These are phyloP conservation scores for Corynascus novoguineensis DNA, from an alignment of 495 filamentous ascomycete genomes.

Conservation along the genomic window DNA sequence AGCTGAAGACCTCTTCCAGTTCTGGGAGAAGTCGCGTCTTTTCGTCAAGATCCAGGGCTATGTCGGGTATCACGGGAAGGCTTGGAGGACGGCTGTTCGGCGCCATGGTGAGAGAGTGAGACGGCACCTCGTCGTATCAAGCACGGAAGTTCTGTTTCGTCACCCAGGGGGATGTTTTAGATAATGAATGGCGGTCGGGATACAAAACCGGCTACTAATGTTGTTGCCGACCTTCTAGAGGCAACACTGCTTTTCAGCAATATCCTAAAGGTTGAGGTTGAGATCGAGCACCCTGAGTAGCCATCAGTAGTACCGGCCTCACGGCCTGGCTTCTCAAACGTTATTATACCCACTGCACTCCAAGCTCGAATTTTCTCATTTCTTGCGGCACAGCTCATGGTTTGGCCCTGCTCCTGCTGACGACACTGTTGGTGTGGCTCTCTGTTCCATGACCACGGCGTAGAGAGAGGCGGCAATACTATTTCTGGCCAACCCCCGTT, in stretches of 20 bases:
- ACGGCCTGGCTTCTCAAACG: neutral
- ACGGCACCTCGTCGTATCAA: too few relatives aligned
- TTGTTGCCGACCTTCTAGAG: neutral
- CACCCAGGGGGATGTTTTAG: too few relatives aligned
- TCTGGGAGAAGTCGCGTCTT: constrained; percentile 8
- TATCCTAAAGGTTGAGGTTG: neutral
- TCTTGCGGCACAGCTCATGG: neutral
- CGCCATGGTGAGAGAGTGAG: neutral
- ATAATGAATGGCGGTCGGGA: too few relatives aligned
- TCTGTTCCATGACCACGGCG: neutral
- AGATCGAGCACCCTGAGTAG: neutral
- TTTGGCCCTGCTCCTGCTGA: neutral
- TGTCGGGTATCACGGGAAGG: constrained; percentile 13
- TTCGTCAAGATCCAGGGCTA: constrained; percentile 12
- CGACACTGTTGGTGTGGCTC: neutral
- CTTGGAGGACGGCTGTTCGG: constrained; percentile 8
- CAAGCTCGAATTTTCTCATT: neutral
- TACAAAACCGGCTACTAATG: neutral
- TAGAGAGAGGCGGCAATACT: neutral
- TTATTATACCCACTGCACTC: neutral
- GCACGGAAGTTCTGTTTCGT: too few relatives aligned
- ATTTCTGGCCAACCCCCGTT: neutral
- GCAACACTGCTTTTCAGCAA: neutral
- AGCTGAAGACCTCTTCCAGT: constrained; percentile 1
- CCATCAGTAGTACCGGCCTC: neutral